Evolutionary conservation across 495 filamentous ascomycete species (phyloP).

Genomic region (Penicillium paradoxum): DNA sequence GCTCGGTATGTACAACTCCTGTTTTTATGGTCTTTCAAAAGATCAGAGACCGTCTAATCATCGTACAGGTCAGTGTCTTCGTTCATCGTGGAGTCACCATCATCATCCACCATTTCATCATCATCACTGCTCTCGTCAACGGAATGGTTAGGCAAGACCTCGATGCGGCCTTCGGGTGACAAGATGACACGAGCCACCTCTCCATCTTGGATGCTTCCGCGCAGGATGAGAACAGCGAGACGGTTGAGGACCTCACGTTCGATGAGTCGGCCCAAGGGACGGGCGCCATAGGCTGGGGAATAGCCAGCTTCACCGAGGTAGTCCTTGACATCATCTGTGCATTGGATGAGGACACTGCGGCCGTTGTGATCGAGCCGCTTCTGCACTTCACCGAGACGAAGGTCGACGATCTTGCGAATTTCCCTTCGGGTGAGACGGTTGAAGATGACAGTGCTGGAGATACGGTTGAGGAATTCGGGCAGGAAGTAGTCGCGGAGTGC

Average conservation of each 20-base stretch:
- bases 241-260: constrained; percentile 95
- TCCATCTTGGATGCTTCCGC: constrained; percentile 78
- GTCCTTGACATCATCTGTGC: constrained; percentile 78
- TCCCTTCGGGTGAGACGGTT: constrained; percentile 85
- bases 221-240: constrained; percentile 81
- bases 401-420: constrained; percentile 93
- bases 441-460: constrained; percentile 94
- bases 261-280: constrained; percentile 81
- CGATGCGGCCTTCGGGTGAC: constrained; percentile 67
- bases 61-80: constrained; percentile 67
- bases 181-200: constrained; percentile 76
- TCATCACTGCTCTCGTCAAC: constrained; percentile 51
- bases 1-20: background rate
- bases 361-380: constrained; percentile 74
- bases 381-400: constrained; percentile 86
- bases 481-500: constrained; percentile 92
- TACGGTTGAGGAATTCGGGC: constrained; percentile 96
- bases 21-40: background rate
- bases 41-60: constrained; percentile 36
- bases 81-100: constrained; percentile 61
- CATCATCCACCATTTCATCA: constrained; percentile 65
- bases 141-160: constrained; percentile 79
- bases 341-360: constrained; percentile 72
- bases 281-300: constrained; percentile 87
- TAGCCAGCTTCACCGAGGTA: constrained; percentile 87